Evolutionary conservation across 495 filamentous ascomycete genomes (phyloP).

Genomic region (Glutinoglossum americanum): DNA sequence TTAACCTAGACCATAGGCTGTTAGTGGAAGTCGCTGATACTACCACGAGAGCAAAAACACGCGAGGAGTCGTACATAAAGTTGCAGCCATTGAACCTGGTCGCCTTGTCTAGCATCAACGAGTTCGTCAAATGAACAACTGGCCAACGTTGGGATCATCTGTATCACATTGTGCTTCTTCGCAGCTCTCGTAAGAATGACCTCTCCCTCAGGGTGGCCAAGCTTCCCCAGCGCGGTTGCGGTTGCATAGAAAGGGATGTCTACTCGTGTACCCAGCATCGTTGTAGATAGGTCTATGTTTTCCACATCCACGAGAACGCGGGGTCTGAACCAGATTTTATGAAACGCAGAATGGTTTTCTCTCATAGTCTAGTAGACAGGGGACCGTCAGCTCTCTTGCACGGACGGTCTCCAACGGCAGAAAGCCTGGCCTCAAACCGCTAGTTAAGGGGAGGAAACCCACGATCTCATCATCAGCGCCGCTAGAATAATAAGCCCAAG

Average conservation of each 20-base stretch:
- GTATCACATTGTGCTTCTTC: conserved; percentile 64
- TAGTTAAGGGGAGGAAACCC: conserved; percentile 17
- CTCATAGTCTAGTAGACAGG: conserved; percentile 52
- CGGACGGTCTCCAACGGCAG: too few relatives aligned
- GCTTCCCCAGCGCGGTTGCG: conserved; percentile 77
- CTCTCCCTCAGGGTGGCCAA: conserved; percentile 76
- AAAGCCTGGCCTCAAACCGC: too few relatives aligned
- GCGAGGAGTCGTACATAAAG: conserved; percentile 43
- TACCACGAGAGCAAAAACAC: not conserved
- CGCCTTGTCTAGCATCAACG: conserved; percentile 55
- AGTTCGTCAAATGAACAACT: conserved; percentile 97
- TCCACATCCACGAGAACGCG: conserved; percentile 69
- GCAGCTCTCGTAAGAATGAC: conserved; percentile 74
- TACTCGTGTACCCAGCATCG: conserved; percentile 72
- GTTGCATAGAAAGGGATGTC: conserved; percentile 82
- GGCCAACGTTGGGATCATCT: conserved; percentile 97
- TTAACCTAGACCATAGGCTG: conserved; percentile 32
- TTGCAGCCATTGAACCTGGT: conserved; percentile 91
- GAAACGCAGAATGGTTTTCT: conserved; percentile 89
- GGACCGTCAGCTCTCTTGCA: not conserved
- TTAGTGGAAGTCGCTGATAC: not conserved
- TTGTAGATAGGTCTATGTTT: conserved; percentile 63
- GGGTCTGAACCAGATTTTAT: conserved; percentile 95
- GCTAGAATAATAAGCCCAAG: conserved; percentile 93
- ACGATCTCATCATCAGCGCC: conserved; percentile 96